Evolutionary conservation across 441 rosid genomes (phyloP), one percentile per base, ranked within the genome.

Genomic region (Arabidopsis lyrata): DNA sequence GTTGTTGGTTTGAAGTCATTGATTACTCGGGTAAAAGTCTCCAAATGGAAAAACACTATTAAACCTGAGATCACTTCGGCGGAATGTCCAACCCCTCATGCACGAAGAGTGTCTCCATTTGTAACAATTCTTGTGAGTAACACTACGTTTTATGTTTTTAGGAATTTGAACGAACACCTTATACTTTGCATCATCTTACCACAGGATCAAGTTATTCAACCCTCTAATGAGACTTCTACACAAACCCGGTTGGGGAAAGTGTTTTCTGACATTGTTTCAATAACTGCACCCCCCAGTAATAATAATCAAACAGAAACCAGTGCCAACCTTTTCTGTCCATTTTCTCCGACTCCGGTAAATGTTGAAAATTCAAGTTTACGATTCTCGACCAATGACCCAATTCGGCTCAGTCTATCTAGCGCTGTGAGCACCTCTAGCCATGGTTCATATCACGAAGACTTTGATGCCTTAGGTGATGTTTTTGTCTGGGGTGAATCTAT

Each of bases 401-500:
- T 75, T 76, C 83, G 95, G 77, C 75, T 86, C 35, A 89, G 95
- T 82, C 74, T 86, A 80, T 91, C 97, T 7, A 89, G 91, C 72
- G 91, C 83, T 68, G 80, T 89, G 34, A 91, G 97, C 66, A 84
- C 88, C 31, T 89, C 90, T 41, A 91, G 91, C 82, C 95, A 86
- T 12, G 91, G 90, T 61, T 89, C 97, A 24, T 82, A 10, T 72
- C 86, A 72, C 36, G 90, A 89, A 57, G 93, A 86, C 61, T 84
- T 83, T 54, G 92, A 91, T 83, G 87, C 95, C 63, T 50, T 91
- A 16, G 90, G 93, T 62, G 97, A 91, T 81, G 88, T 89, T 73
- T 91, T 85, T 73, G 56, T 88, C 5, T 91, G 97, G 97, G 97
- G 97, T 75, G 90, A 89, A 85, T 87, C 89, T 73, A 60, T 77